Conservation (phyloP, 345 rosid species). For the Eucalyptus curtisii region DNA sequence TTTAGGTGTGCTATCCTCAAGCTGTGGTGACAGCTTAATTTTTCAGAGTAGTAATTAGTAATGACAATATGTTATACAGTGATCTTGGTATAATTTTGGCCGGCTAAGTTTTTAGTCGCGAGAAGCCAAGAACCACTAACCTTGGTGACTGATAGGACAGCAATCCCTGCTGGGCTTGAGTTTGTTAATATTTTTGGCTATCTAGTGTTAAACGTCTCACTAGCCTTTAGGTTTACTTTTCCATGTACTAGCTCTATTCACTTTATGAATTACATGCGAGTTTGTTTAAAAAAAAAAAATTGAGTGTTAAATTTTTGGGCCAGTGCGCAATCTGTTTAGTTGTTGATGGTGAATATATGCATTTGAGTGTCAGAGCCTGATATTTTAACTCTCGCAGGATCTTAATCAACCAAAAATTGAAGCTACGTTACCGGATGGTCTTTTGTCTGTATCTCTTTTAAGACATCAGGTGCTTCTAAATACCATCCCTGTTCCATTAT, state of each 20-base stretch:
- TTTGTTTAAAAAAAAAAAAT: background rate
- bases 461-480: constrained; percentile 73
- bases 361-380: background rate
- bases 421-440: constrained; percentile 59
- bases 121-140: background rate
- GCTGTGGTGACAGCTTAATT: background rate
- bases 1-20: background rate
- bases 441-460: constrained; percentile 74
- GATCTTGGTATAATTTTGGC: background rate
- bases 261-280: background rate
- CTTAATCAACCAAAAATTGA: constrained; percentile 81
- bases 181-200: background rate
- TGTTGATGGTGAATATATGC: background rate
- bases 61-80: background rate
- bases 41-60: background rate
- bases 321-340: background rate
- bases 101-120: background rate
- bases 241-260: background rate
- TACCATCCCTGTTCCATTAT: background rate
- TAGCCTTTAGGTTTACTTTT: background rate
- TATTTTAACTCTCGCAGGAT: constrained; percentile 30
- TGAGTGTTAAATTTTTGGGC: background rate
- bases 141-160: background rate
- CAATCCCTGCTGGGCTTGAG: background rate
- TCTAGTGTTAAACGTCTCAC: background rate